Evolutionary conservation across 2,329 filamentous ascomycete species (phyloP).

Genomic region (Phialophora expanda): DNA sequence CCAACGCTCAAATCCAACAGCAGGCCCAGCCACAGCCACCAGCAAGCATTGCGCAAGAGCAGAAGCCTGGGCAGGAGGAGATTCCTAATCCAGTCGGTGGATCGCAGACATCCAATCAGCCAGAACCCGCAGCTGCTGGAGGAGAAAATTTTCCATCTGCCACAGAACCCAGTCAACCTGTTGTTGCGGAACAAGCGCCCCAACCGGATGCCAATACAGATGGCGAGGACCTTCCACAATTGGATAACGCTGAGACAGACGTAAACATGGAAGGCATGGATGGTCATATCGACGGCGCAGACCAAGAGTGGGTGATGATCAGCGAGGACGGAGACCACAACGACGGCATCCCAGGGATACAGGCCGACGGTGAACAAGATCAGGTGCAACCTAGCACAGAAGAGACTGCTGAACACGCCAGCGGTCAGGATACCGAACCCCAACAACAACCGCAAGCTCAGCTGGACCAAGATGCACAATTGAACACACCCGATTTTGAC

Average conservation of each 20-base stretch:
- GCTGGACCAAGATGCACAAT: conserved; percentile 19
- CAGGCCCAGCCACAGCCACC: conserved; percentile 45
- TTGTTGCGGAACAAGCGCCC: conserved; percentile 11
- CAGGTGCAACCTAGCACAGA: conserved; percentile 8
- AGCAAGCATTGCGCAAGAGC: not conserved
- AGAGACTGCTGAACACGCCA: conserved; percentile 2
- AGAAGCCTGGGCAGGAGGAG: conserved; percentile 12
- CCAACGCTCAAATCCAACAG: conserved; percentile 5
- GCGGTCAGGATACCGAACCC: conserved; percentile 39
- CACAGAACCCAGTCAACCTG: conserved; percentile 7
- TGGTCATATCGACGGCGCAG: conserved; percentile 45
- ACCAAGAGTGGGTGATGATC: conserved; percentile 74
- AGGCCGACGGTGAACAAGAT: conserved; percentile 2
- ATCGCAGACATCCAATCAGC: conserved; percentile 6
- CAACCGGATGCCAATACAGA: conserved; percentile 12
- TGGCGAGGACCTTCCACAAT: conserved; percentile 11
- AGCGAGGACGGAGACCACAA: conserved; percentile 57
- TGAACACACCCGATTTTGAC: conserved; percentile 36
- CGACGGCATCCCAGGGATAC: conserved; percentile 18
- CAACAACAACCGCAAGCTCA: conserved; percentile 21
- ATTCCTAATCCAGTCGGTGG: not conserved
- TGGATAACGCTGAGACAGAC: conserved; percentile 48
- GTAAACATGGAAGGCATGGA: conserved; percentile 65
- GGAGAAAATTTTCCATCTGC: conserved; percentile 7
- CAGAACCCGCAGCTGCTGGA: not conserved